Evolutionary conservation across 1,284 basidiomycete genomes (phyloP).

Genomic region (Meira miltonrushii): DNA sequence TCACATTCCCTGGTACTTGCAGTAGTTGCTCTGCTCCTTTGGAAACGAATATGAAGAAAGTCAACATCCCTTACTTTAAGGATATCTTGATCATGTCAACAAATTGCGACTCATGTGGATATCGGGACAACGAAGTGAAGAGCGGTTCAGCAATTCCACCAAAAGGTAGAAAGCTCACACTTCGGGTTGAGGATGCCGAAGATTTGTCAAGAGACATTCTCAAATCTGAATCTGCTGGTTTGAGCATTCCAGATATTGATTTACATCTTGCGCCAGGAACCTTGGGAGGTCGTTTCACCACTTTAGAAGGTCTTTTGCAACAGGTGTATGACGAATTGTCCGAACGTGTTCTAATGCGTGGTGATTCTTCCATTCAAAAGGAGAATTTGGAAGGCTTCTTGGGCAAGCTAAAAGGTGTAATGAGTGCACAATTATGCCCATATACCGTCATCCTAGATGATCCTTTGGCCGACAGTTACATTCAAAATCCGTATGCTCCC

Average conservation of each 20-base stretch:
- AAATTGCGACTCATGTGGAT: slow-evolving; percentile 89
- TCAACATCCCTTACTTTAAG: slow-evolving; percentile 98
- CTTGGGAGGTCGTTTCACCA: slow-evolving; percentile 96
- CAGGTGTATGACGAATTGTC: slow-evolving; percentile 94
- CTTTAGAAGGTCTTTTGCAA: slow-evolving; percentile 86
- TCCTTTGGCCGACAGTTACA: slow-evolving; percentile 87
- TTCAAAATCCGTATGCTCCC: slow-evolving; percentile 75
- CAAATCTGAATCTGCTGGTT: slow-evolving; percentile 65
- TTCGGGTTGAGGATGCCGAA: slow-evolving; percentile 87
- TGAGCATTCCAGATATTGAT: slow-evolving; percentile 90
- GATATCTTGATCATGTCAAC: slow-evolving; percentile 98
- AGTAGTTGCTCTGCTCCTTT: slow-evolving; percentile 79
- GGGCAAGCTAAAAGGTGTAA: slow-evolving; percentile 59
- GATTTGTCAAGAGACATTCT: slow-evolving; percentile 91
- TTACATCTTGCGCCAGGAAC: slow-evolving; percentile 87
- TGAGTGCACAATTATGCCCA: slow-evolving; percentile 40
- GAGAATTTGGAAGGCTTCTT: slow-evolving; percentile 62
- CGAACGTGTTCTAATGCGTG: slow-evolving; percentile 74
- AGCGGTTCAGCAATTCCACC: slow-evolving; percentile 81
- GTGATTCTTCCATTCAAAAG: slow-evolving; percentile 59
- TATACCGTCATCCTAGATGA: slow-evolving; percentile 86
- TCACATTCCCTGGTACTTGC: slow-evolving; percentile 80
- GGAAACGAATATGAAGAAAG: slow-evolving; percentile 90
- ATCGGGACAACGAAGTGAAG: slow-evolving; percentile 96
- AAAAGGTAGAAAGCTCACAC: slow-evolving; percentile 76